phyloP scores from a whole-genome alignment of 441 rosid genomes.

The Eruca vesicaria region DNA sequence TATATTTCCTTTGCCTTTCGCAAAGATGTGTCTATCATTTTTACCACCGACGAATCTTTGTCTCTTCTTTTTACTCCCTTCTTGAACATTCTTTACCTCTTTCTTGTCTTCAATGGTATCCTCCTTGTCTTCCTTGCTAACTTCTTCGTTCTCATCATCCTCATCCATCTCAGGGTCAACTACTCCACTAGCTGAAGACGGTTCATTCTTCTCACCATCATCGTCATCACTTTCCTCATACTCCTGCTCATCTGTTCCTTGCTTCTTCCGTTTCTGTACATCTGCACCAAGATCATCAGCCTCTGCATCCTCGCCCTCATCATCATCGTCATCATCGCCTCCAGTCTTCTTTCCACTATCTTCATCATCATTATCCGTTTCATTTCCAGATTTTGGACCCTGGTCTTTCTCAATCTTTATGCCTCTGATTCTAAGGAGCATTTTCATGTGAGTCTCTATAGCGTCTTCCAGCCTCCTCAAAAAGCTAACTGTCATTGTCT shows the following conservation, averaged over 20 bases:
- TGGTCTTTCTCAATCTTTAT: slow-evolving; percentile 47
- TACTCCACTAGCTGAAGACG: slow-evolving; percentile 41
- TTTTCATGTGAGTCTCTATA: slow-evolving; percentile 62
- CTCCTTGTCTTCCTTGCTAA: slow-evolving; percentile 35
- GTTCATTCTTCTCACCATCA: slow-evolving; percentile 56
- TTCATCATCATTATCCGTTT: slow-evolving; percentile 54
- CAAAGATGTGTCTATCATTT: slow-evolving; percentile 60
- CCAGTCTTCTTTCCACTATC: slow-evolving; percentile 34
- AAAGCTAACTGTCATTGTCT: slow-evolving; percentile 52
- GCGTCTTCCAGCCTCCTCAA: slow-evolving; percentile 92
- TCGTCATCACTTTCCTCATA: slow-evolving; percentile 73
- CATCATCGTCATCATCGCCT: slow-evolving; percentile 49
- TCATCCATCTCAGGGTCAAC: slow-evolving; percentile 58
- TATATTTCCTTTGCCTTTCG: slow-evolving; percentile 43
- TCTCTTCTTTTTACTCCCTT: slow-evolving; percentile 36
- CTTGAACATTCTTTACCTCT: slow-evolving; percentile 33
- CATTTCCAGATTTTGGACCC: slow-evolving; percentile 39
- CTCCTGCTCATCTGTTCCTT: slow-evolving; percentile 73
- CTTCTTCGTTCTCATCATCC: slow-evolving; percentile 43
- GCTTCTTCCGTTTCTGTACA: slow-evolving; percentile 63
- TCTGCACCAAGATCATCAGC: slow-evolving; percentile 91
- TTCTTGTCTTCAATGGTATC: slow-evolving; percentile 1
- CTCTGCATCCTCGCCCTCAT: slow-evolving; percentile 41
- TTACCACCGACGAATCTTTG: slow-evolving; percentile 23
- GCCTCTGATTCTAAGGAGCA: slow-evolving; percentile 81